Percentiles rank a stretch among this genome's conserved stretches.
These are phyloP conservation scores for Sisymbrium altissimum DNA, from an alignment of 345 rosid species.

Conservation along the genomic window DNA sequence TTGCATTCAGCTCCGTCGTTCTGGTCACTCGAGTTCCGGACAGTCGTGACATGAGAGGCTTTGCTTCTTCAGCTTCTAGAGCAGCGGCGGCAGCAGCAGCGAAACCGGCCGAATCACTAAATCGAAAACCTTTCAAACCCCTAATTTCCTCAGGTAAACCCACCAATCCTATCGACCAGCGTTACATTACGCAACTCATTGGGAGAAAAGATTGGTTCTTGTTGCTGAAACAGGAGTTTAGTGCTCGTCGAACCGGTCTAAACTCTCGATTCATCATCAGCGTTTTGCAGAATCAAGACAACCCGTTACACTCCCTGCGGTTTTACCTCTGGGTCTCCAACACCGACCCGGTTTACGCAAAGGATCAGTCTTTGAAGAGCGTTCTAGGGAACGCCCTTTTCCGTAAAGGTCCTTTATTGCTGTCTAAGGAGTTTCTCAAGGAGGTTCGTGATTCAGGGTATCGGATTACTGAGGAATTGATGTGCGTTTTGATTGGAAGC, in stretches of 20 bases:
- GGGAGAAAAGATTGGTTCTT: conserved; percentile 71
- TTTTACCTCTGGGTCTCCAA: conserved; percentile 78
- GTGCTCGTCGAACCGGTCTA: conserved; percentile 48
- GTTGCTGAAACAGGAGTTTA: conserved; percentile 57
- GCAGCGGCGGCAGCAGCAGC: neutral
- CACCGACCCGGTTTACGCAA: conserved; percentile 42
- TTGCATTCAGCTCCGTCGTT: conserved; percentile 12
- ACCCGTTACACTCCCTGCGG: conserved; percentile 53
- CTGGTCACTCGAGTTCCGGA: conserved; percentile 22
- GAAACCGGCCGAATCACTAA: conserved; percentile 14
- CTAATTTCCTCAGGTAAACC: conserved; percentile 14
- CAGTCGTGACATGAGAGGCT: conserved; percentile 48
- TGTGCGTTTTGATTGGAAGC: conserved; percentile 72
- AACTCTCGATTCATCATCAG: conserved; percentile 54
- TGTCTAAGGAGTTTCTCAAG: conserved; percentile 61
- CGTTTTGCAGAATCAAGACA: conserved; percentile 73
- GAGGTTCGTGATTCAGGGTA: conserved; percentile 62
- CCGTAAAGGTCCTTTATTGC: conserved; percentile 67
- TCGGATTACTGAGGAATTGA: conserved; percentile 59
- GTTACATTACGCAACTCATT: conserved; percentile 54
- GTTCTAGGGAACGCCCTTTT: conserved; percentile 50
- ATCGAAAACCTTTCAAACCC: neutral
- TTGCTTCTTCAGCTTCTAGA: conserved; percentile 51
- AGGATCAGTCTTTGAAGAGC: conserved; percentile 51
- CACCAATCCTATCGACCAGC: conserved; percentile 39